Conservation (phyloP, 2,329 filamentous ascomycete species). For the Colletotrichum navitas region DNA sequence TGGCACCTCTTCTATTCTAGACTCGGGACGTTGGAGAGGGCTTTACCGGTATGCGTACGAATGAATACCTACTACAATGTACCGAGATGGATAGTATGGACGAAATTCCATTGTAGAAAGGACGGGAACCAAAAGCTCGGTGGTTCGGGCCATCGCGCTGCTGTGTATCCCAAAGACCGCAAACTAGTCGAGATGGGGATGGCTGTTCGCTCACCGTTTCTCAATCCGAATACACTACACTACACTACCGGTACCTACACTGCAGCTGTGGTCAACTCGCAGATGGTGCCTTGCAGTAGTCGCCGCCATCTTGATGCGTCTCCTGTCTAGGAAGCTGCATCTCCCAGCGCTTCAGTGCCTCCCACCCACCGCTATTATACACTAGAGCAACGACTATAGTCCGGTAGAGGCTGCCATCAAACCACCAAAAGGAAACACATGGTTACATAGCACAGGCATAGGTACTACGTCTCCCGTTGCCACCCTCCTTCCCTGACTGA, state of each 20-base stretch:
- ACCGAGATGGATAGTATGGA: slow-evolving; percentile 20
- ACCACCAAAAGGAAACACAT: slow-evolving; percentile 23
- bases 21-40: slow-evolving; percentile 21
- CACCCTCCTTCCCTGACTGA: slow-evolving; percentile 23
- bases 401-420: neutral
- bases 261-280: slow-evolving; percentile 28
- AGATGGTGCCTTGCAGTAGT: slow-evolving; percentile 43
- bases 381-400: neutral
- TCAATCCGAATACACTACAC: slow-evolving; percentile 11
- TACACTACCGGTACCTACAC: neutral
- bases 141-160: neutral
- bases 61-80: neutral
- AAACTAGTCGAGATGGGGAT: neutral
- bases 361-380: slow-evolving; percentile 23
- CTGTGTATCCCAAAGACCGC: neutral
- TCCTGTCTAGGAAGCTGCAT: slow-evolving; percentile 41
- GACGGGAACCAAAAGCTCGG: slow-evolving; percentile 10
- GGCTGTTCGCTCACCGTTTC: neutral
- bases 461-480: slow-evolving; percentile 22
- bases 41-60: slow-evolving; percentile 22
- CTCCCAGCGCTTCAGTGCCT: slow-evolving; percentile 30
- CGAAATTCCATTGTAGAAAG: neutral
- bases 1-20: slow-evolving; percentile 28
- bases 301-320: slow-evolving; percentile 33
- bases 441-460: slow-evolving; percentile 25